Evolutionary conservation across 164 flowering plant genomes (phyloP), one percentile per base, ranked within the genome.

Genomic region (Brasenia schreberi): DNA sequence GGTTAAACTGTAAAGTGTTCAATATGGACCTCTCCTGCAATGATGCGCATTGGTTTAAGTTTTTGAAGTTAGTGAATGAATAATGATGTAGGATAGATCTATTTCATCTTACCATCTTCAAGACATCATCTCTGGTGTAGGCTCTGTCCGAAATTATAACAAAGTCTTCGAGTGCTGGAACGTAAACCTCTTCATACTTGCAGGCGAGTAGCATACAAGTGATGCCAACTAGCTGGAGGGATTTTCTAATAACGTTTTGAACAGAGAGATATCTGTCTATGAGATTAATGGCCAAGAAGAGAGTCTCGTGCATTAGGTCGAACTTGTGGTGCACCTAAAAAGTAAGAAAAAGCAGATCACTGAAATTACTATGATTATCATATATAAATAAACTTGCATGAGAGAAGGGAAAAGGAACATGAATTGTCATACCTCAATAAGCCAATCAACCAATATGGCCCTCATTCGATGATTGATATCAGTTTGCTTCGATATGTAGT

Each of bases 151-250:
- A 83, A 43, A 88, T 91, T 69, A 82, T 62, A 65, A 89, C 75
- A 19, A 91, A 77, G 70, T 91, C 96, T 42, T 81, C 88, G 27
- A 91, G 85, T 18, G 80, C 79, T 1, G 96, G 97, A 17, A 87
- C 90, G 6, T 82, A 76, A 42, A 87, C 86, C 68, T 87, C 97
- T 67, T 89, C 96, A 64, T 91, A 91, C 70, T 91, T 88, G 86
- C 90, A 84, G 0, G 97, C 97, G 11, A 91, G 76, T 58, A 88
- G 91, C 91, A 91, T 73, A 60, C 90, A 91, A 12, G 92, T 86
- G 5, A 91, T 74, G 7, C 97, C 97, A 65, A 88, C 93, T n/a
- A 90, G 76, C 79, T 90, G 97, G 19, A 90, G 85, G 39, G 81
- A 83, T 81, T 87, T 90, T 70, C 93, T 80, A 61, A 75, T 79